Base-by-base conservation (phyloP, 2,329 filamentous ascomycete species). In the Lojkania enalia region DNA sequence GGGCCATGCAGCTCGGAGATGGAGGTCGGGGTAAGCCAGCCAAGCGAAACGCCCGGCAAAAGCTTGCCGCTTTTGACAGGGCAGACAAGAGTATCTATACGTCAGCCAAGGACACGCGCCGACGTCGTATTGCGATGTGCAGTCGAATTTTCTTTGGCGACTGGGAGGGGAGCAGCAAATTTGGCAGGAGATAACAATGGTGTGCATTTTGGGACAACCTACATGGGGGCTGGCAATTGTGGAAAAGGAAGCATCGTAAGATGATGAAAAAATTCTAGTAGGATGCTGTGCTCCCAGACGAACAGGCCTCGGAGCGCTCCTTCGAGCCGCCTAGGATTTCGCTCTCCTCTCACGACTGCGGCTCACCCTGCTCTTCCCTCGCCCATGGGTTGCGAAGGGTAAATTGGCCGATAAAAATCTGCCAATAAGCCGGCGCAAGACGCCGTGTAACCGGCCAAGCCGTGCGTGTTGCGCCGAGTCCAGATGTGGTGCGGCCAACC, bases 91-190 rank as follows among this genome's bases (percentile, higher is more conserved):
- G 33, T 36, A 36, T 23, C 33, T 25, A 31, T 38, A 52, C 51
- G 50, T 54, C 44, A 46, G 52, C 52, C 46, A 55, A 55, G 48
- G 23, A 31, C 33, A 27, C 21, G 21, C 42, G 4, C 14, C 7
- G 20, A 30, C 20, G 20, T 15, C 37, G 5, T 2, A 42, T 27
- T 20, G 31, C 23, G 27, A 42, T 38, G 18, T 39, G 25, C 39
- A 47, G 33, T 16, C 42, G 18, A 47, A 33, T 37, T 31, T 29
- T 25, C 35, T 18, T n/a, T 21, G 15, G 15, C 23, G 23, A 9
- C 19, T 18, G 30, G 20, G 14, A 18, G 25, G 19, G 36, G 20
- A n/a, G 4, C n/a, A 14, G 25, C 15, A 20, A 15, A 33, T 11
- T 3, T 9, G 42, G 20, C 13, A 35, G 6, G 29, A 39, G 25